Conservation (phyloP, 2,329 filamentous ascomycete genomes). For the Allantophomopsis lycopodina region DNA sequence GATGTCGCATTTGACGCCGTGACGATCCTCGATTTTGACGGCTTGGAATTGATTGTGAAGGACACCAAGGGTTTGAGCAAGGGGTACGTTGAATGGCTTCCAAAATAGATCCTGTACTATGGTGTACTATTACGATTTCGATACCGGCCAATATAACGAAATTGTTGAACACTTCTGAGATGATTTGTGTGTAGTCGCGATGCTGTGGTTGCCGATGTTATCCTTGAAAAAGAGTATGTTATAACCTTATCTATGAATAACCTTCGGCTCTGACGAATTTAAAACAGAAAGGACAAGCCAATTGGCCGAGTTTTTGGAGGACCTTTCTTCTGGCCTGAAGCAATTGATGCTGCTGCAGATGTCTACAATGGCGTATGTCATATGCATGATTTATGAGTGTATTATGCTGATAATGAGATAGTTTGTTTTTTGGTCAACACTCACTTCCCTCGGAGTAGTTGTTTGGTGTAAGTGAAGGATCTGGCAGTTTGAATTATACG, state of each 20-base stretch:
- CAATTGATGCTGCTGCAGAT: conserved; percentile 73
- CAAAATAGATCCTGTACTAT: conserved; percentile 58
- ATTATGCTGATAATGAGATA: conserved; percentile 19
- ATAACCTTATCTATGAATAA: not conserved
- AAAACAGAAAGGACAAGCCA: conserved; percentile 57
- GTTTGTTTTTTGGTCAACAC: conserved; percentile 92
- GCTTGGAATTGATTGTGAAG: conserved; percentile 76
- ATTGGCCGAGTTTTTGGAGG: conserved; percentile 56
- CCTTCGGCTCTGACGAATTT: not conserved
- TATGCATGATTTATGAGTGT: not conserved
- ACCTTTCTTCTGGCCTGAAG: conserved; percentile 59
- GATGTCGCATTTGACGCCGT: conserved; percentile 96
- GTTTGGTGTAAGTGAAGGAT: conserved; percentile 69
- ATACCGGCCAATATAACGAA: conserved; percentile 2
- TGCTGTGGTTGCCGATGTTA: conserved; percentile 30
- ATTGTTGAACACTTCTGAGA: conserved; percentile 16
- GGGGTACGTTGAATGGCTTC: conserved; percentile 98
- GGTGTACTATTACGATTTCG: conserved; percentile 10
- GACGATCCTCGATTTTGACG: conserved; percentile 80
- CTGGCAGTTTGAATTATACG: conserved; percentile 82
- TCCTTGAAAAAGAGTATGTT: conserved; percentile 63
- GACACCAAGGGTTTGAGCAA: conserved; percentile 84
- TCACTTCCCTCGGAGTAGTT: conserved; percentile 76
- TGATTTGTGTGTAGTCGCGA: conserved; percentile 20
- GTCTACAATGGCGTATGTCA: conserved; percentile 76